A percentile compares a stretch with the other conserved stretches of the same genome.
Conservation (phyloP, 495 filamentous ascomycete genomes). For the Talaromyces adpressus region DNA sequence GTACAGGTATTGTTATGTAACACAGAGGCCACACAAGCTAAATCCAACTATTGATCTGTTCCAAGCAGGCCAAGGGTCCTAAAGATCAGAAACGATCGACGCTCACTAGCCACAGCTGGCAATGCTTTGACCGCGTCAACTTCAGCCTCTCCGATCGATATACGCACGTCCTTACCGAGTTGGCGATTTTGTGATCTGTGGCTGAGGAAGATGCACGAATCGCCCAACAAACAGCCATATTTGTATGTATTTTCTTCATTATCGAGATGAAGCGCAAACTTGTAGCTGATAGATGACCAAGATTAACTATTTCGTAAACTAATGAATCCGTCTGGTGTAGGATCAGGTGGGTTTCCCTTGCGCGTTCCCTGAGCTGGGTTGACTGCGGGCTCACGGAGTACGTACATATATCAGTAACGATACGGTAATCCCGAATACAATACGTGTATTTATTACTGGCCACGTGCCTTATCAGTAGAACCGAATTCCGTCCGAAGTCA, state of each 20-base stretch:
- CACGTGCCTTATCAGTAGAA: background rate
- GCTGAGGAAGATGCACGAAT: background rate
- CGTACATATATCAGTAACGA: background rate
- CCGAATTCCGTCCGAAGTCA: background rate
- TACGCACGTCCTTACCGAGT: background rate
- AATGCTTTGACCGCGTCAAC: background rate
- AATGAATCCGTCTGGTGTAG: background rate
- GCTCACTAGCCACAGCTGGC: background rate
- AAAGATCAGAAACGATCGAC: slow-evolving; percentile 1
- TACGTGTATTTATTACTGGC: background rate
- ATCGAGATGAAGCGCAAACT: background rate
- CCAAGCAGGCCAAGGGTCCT: background rate
- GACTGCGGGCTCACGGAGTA: background rate
- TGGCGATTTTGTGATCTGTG: background rate
- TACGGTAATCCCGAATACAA: background rate
- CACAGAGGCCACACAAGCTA: background rate
- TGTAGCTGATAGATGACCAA: background rate
- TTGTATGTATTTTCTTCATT: background rate
- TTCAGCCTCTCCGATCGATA: slow-evolving; percentile 1
- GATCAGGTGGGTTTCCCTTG: background rate
- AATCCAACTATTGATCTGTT: background rate
- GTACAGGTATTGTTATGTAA: background rate
- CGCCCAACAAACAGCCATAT: background rate
- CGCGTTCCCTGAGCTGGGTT: background rate
- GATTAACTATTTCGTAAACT: background rate